Evolutionary conservation across 495 filamentous ascomycete genomes (phyloP).

Genomic region (Chaetomidium leptoderma): DNA sequence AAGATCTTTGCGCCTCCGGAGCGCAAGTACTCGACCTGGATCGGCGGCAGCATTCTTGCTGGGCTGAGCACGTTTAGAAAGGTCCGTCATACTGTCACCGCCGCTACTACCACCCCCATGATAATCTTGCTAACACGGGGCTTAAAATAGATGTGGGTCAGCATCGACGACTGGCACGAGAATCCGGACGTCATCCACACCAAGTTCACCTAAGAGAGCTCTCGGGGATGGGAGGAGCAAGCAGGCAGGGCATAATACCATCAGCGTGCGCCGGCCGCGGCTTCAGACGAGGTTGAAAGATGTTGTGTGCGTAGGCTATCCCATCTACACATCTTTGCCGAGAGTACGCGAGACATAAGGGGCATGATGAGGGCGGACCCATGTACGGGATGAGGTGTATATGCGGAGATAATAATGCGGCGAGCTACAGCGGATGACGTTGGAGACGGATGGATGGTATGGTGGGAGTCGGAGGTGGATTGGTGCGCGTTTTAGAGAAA

Average conservation of each 20-base stretch:
- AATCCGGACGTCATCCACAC: constrained; percentile 98
- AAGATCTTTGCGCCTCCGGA: constrained; percentile 98
- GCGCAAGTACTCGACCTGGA: constrained; percentile 97
- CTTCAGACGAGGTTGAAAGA: neutral
- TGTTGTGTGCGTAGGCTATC: neutral
- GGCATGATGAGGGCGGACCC: neutral
- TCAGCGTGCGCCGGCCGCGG: neutral
- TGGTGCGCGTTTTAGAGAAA: constrained; percentile 13
- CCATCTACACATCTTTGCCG: neutral
- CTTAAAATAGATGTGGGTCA: constrained; percentile 87
- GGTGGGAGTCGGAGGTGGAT: neutral
- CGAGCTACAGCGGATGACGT: neutral
- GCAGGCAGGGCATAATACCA: neutral
- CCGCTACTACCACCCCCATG: neutral
- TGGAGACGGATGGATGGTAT: neutral
- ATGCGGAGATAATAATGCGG: neutral
- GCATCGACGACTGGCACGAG: constrained; percentile 98
- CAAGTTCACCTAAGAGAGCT: constrained; percentile 69
- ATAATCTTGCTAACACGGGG: constrained; percentile 10
- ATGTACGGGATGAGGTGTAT: neutral
- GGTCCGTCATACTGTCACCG: constrained; percentile 50
- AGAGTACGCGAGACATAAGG: neutral
- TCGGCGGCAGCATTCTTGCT: constrained; percentile 94
- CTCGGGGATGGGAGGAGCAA: neutral
- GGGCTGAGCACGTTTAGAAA: constrained; percentile 97